Base-by-base conservation (phyloP, 2,329 filamentous ascomycete genomes). In the Thyridium curvatum region DNA sequence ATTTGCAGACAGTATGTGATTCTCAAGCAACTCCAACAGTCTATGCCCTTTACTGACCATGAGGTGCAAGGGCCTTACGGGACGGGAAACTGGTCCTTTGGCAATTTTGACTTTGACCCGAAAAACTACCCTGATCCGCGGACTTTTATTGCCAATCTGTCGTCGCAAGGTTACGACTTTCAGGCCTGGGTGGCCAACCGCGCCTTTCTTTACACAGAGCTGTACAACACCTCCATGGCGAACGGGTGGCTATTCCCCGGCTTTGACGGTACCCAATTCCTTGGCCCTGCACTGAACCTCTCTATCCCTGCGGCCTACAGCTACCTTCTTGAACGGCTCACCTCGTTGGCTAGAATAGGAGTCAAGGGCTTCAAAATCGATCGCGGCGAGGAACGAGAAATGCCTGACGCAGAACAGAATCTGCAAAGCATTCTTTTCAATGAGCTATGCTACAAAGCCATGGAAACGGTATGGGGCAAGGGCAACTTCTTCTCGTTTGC, bases 281-380 rank as follows among this genome's bases (percentile, higher is more conserved):
- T 52, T 2, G 58, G 58, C 8, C 53, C 56, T 8, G 58, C 59
- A 1, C 47, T 63, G 12, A 58, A 63, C 40, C 52, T 63, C 15
- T 56, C 53, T 3, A 61, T 63, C 17, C 56, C 56, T 8, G 53
- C 42, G 4, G 60, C 60, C 1, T 61, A 60, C 43, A 34, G 48
- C 12, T 63, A 61, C 43, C 55, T 60, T 43, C 47, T 54, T n/a
- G 35, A 50, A 9, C 45, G 47, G 30, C 40, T 63, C 6, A 42
- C 43, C 15, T 49, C 50, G 36, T 62, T 60, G 39, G 45, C 59
- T n/a, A 40, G 45, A 7, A 43, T 59, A 4, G 60, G 60, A 12
- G 54, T 61, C 9, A 55, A 53, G 32, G 60, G 60, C 7, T 63
- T 58, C 41, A 63, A 62, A 41, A 62, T 63, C 38, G 59, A 63